Evolutionary conservation across 495 filamentous ascomycete genomes (phyloP).

Genomic region (Penicillium cataractarum): DNA sequence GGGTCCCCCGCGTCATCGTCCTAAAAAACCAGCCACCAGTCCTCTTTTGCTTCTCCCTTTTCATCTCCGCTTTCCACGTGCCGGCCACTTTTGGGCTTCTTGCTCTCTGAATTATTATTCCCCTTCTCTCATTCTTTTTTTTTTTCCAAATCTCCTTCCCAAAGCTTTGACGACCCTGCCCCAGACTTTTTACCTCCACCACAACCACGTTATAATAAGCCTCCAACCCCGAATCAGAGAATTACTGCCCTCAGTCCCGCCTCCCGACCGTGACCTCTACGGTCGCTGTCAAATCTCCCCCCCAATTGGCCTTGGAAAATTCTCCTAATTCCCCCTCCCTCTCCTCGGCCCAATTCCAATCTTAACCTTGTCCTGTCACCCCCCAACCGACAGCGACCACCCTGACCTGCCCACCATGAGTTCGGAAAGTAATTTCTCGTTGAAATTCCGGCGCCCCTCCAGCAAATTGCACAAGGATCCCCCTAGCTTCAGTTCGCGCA

Average conservation of each 20-base stretch:
- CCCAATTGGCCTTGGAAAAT: conserved; percentile 25
- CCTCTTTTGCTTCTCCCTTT: conserved; percentile 13
- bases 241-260: background rate
- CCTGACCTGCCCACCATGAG: conserved; percentile 44
- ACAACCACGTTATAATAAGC: too few species aligned
- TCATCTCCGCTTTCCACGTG: conserved; percentile 29
- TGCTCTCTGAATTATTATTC: too few species aligned
- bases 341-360: conserved; percentile 39
- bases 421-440: conserved; percentile 44
- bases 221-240: too few species aligned
- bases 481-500: conserved; percentile 47
- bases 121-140: conserved; percentile 13
- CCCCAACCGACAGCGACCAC: conserved; percentile 24
- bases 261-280: conserved; percentile 5
- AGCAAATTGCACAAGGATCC: conserved; percentile 55
- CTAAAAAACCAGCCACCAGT: conserved; percentile 20
- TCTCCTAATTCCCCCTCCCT: conserved; percentile 25
- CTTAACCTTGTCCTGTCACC: conserved; percentile 7
- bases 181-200: too few species aligned
- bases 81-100: conserved; percentile 11
- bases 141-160: background rate
- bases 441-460: conserved; percentile 52
- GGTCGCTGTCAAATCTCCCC: conserved; percentile 5
- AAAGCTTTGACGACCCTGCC: background rate
- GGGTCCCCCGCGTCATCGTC: conserved; percentile 25